A percentile compares a stretch with the other conserved stretches of the same genome.
phyloP scores from a whole-genome alignment of 2,329 filamentous ascomycete species.

The Aspergillus phoenicis region DNA sequence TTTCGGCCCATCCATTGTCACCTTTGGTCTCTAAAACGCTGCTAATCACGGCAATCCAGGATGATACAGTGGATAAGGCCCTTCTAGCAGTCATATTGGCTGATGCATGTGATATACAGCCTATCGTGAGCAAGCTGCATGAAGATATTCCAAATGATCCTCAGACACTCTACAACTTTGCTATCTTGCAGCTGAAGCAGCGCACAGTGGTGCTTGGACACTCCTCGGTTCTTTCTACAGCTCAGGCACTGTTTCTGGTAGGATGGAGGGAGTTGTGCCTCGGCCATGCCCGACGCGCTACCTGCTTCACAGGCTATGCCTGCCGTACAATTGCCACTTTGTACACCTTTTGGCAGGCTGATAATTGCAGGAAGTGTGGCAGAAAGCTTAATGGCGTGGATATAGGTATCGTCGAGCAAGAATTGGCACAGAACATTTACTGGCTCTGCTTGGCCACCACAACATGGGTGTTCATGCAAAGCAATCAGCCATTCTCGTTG shows the following conservation, averaged over 20 bases:
- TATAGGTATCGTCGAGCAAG: slow-evolving; percentile 45
- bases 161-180: slow-evolving; percentile 27
- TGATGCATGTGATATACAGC: slow-evolving; percentile 31
- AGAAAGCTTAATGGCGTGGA: slow-evolving; percentile 47
- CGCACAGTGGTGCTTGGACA: slow-evolving; percentile 20
- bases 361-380: slow-evolving; percentile 27
- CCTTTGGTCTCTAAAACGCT: slow-evolving; percentile 48
- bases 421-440: slow-evolving; percentile 44
- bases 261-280: slow-evolving; percentile 12
- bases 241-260: slow-evolving; percentile 7
- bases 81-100: slow-evolving; percentile 46
- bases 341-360: slow-evolving; percentile 31
- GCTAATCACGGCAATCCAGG: slow-evolving; percentile 42
- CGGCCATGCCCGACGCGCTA: slow-evolving; percentile 31
- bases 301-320: slow-evolving; percentile 41
- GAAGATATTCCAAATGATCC: background rate
- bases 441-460: slow-evolving; percentile 46
- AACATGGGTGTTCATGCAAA: slow-evolving; percentile 45
- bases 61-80: slow-evolving; percentile 44
- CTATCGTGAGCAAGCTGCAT: background rate
- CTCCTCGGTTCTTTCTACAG: background rate
- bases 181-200: slow-evolving; percentile 31
- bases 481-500: slow-evolving; percentile 27
- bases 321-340: slow-evolving; percentile 36
- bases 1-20: slow-evolving; percentile 44